Evolutionary conservation across 2,329 filamentous ascomycete species (phyloP), one percentile per base, ranked within the genome.

Genomic region (Clonostachys rhizophaga): DNA sequence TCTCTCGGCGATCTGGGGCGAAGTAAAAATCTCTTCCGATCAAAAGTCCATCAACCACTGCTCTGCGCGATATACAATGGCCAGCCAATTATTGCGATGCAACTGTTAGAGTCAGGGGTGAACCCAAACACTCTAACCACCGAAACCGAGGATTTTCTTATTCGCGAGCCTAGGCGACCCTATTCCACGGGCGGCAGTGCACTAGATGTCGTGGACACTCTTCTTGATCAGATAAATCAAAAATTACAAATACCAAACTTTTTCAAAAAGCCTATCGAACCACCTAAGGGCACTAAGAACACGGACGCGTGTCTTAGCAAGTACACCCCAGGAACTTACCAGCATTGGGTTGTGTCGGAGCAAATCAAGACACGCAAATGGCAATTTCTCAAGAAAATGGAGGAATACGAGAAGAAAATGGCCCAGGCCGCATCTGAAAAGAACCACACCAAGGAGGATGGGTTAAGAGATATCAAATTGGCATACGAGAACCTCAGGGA

Each of bases 21-120:
- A 0, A 83, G 82, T 46, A 64, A 74, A 47, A 61, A 63, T 2
- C 54, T 55, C 0, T 88, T 83, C 59, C 61, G 70, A 5, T 30
- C 70, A 4, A 50, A 62, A 6, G 58, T 77, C 10, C 70, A 79
- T 46, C 88, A 92, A 56, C 88, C 89, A 0, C 66, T 94, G 13
- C 70, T 90, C 10, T 48, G 74, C 4, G 88, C 89, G 12, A 74
- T 66, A 58, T 79, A 55, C 48, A 49, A 46, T 30, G 64, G 60
- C 14, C 55, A 57, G 34, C 67, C 70, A 0, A 65, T 71, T 1
- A 58, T 83, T 7, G 81, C 79, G 2, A 56, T 80, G 5, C 67
- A 76, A 39, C 72, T 95, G 3, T 60, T 95, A 2, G 67, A 78
- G 14, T 69, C 69, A n/a, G 87, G 87, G 2, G 86, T 78, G 4